These are phyloP conservation scores for Mortierella sp. DNA, from an alignment of 371 early-diverging fungal species.

Conservation along the genomic window DNA sequence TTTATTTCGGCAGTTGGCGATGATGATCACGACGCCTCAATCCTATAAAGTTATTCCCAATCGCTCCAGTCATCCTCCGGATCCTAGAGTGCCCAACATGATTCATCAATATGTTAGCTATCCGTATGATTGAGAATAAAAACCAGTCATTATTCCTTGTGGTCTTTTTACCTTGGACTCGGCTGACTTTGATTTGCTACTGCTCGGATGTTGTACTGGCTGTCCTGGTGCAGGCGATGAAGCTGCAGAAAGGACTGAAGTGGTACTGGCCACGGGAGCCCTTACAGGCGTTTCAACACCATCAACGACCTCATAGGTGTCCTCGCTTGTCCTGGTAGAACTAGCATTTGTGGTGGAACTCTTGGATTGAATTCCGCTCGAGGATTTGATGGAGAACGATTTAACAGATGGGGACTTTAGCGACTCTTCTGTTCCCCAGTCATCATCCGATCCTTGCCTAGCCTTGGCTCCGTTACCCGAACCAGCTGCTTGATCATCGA, in stretches of 20 bases:
- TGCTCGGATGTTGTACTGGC: slow-evolving; percentile 8
- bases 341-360: slow-evolving; percentile 38
- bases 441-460: slow-evolving; percentile 26
- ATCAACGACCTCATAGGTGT: slow-evolving; percentile 42
- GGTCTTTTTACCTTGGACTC: slow-evolving; percentile 41
- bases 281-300: slow-evolving; percentile 38
- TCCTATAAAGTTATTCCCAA: slow-evolving; percentile 34
- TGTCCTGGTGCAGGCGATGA: slow-evolving; percentile 30
- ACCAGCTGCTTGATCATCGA: slow-evolving; percentile 6
- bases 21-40: slow-evolving; percentile 8
- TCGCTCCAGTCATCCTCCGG: slow-evolving; percentile 55
- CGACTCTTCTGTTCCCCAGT: slow-evolving; percentile 39
- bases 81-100: slow-evolving; percentile 14
- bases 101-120: background rate
- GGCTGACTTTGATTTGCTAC: slow-evolving; percentile 25
- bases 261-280: slow-evolving; percentile 23
- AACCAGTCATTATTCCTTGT: background rate
- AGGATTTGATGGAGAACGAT: slow-evolving; percentile 18
- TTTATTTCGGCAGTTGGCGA: slow-evolving; percentile 9
- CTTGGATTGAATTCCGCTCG: slow-evolving; percentile 22
- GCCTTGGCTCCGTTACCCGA: slow-evolving; percentile 3
- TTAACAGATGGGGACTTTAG: slow-evolving; percentile 19
- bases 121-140: background rate
- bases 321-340: slow-evolving; percentile 48
- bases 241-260: slow-evolving; percentile 27